Base-by-base conservation (phyloP, 1,284 basidiomycete species). In the Bjerkandera adusta region DNA sequence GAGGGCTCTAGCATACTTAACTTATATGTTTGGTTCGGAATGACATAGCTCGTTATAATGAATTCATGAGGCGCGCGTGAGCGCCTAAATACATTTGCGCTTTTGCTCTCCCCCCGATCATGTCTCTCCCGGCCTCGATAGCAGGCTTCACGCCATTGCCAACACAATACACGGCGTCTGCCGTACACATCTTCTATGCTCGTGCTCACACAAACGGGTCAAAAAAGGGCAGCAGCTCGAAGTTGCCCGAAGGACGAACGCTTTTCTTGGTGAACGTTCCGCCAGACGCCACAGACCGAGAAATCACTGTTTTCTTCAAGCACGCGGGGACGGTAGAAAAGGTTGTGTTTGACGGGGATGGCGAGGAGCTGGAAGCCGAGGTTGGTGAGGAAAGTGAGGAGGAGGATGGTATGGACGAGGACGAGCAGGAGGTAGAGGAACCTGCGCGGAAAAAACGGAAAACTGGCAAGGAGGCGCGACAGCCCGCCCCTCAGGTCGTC, bases 201-300 rank as follows among this genome's bases (percentile, higher is more conserved):
- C 76, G 81, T 6, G 59, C 70, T 8, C 85, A 89, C 58, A 53
- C 64, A 71, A 72, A 37, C 49, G 57, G 62, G 36, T 49, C 53
- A 5, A 54, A 59, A 44, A 61, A 64, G 33, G 53, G 55, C 10
- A 58, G 62, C 39, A 53, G 52, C 2, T 41, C 44, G 2, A 50
- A 57, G 10, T 68, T 84, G 34, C 89, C 86, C 0, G 71, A 78
- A 33, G 85, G 77, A 13, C 77, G 92, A 40, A 93, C 91, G 0
- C 69, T 94, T 11, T 96, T 96, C 60, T 69, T 93, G 7, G 88
- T 88, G 48, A 94, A 96, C 59, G 67, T 93, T 3, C 92, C 92
- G 1, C 82, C 89, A 42, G 91, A 94, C 63, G 81, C 89, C 3
- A 89, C 87, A 0, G 85, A 89, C 55, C 75, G 86, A 39, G 88